Percentiles rank a stretch among this genome's conserved stretches.
Evolutionary conservation across 2,329 filamentous ascomycete genomes (phyloP).

Genomic region (Alternaria infectoria): DNA sequence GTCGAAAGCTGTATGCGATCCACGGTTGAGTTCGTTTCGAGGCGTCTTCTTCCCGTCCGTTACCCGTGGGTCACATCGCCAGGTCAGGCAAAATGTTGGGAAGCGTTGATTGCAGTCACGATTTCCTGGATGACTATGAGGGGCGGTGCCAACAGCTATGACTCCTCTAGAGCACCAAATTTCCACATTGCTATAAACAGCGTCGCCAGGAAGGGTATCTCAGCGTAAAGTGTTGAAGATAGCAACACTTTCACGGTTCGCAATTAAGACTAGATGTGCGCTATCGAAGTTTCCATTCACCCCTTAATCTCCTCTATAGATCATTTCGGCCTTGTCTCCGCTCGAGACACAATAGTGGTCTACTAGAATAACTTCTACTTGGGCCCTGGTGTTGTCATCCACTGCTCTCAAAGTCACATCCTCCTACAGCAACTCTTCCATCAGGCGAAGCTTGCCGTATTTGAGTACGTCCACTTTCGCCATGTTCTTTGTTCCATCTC

Average conservation of each 20-base stretch:
- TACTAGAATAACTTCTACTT: background rate
- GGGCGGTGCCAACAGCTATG: background rate
- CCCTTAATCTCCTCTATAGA: background rate
- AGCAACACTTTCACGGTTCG: slow-evolving; percentile 4
- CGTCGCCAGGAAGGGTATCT: background rate
- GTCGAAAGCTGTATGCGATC: background rate
- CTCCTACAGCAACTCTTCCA: background rate
- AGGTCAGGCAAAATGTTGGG: background rate
- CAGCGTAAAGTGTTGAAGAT: background rate
- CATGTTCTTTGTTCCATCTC: background rate
- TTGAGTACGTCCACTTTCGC: background rate
- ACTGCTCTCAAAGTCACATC: background rate
- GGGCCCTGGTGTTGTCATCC: background rate
- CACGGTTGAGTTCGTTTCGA: background rate
- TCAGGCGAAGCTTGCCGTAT: no score
- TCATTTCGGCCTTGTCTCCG: background rate
- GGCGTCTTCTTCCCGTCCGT: background rate
- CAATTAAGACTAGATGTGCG: background rate
- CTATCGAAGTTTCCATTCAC: background rate
- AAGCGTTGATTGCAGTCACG: background rate
- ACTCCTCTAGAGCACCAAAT: background rate
- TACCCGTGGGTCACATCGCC: background rate
- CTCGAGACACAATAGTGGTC: background rate
- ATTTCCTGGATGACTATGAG: background rate
- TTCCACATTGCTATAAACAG: background rate